Evolutionary conservation across 495 filamentous ascomycete species (phyloP).

Genomic region (Tuber indicum): DNA sequence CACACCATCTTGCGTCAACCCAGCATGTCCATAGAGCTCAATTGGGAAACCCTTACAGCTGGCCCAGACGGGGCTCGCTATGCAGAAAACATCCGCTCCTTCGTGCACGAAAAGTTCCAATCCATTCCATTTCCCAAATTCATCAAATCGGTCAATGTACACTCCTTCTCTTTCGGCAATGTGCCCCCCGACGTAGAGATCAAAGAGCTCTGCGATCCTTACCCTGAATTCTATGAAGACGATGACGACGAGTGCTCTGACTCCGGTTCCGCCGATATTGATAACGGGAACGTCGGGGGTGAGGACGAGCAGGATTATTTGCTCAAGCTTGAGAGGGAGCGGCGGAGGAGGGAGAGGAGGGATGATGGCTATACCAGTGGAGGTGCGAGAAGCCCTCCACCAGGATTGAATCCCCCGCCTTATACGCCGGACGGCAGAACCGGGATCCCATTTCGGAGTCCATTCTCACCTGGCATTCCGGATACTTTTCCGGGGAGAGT

Average conservation of each 20-base stretch:
- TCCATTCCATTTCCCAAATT: slow-evolving; percentile 82
- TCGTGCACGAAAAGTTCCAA: slow-evolving; percentile 94
- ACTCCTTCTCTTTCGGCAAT: slow-evolving; percentile 85
- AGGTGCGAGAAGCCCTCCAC: slow-evolving; percentile 22
- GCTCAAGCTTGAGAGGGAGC: slow-evolving; percentile 46
- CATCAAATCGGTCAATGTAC: slow-evolving; percentile 91
- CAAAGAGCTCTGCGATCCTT: slow-evolving; percentile 92
- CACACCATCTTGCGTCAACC: not conserved
- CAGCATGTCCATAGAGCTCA: slow-evolving; percentile 89
- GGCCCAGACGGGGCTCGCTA: slow-evolving; percentile 78
- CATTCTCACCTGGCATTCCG: slow-evolving; percentile 32
- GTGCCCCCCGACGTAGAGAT: slow-evolving; percentile 79
- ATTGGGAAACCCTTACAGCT: slow-evolving; percentile 88
- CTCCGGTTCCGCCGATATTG: slow-evolving; percentile 15
- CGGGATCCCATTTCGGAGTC: slow-evolving; percentile 19
- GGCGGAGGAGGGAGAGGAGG: slow-evolving; percentile 44
- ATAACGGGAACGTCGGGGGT: slow-evolving; percentile 11
- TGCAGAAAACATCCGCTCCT: slow-evolving; percentile 78
- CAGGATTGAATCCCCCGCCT: slow-evolving; percentile 33
- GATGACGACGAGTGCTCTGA: slow-evolving; percentile 52
- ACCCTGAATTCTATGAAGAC: slow-evolving; percentile 94
- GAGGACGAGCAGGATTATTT: slow-evolving; percentile 44
- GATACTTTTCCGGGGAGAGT: slow-evolving; percentile 36
- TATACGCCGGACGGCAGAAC: slow-evolving; percentile 30
- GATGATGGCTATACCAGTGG: slow-evolving; percentile 23